Evolutionary conservation across 1,284 basidiomycete genomes (phyloP), one percentile per base, ranked within the genome.

Genomic region (Tilletiopsis washingtonensis): DNA sequence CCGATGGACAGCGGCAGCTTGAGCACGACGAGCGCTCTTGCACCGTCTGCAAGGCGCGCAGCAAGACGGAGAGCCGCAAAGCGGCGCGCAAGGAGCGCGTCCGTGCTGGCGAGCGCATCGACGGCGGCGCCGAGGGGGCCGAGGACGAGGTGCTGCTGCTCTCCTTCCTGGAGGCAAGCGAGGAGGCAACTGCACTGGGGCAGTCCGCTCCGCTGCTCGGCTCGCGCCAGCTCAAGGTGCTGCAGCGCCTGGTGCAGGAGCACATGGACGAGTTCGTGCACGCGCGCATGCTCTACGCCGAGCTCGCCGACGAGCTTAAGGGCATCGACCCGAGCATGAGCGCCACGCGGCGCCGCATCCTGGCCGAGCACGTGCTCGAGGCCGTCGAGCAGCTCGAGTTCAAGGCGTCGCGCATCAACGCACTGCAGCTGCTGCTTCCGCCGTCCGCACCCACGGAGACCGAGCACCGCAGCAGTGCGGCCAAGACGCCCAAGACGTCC

Each of bases 231-330:
- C 36, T 23, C 5, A 40, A 39, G 41, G 51, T 61, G 1, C 39
- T 68, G n/a, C 32, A 57, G 20, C 20, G 46, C 19, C 29, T 53
- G 14, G 40, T 54, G 21, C 46, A 53, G 32, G 62, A 71, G 43
- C 66, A 72, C 43, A 49, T 62, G 47, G 64, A 69, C 40, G 69
- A 72, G 45, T 72, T 72, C 39, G 15, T 65, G 15, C 69, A 71
- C 43, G 62, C 65, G 26, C 48, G 62, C 4, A 54, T 58, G 57
- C 56, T 69, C 12, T 72, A 71, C 43, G 48, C 56, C 2, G 68
- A 72, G 42, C 58, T 72, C 17, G 69, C 69, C 2, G 69, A 72
- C 37, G 69, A 72, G 48, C 50, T 71, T 19, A 72, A 72, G 45
- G 23, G 40, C 19, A 47, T 72, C 39, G 49, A 55, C 37, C 68